A percentile compares a stretch with the other conserved stretches of the same genome.
Evolutionary conservation across 2,329 filamentous ascomycete species (phyloP).

Genomic region (Penicillium crustosum): DNA sequence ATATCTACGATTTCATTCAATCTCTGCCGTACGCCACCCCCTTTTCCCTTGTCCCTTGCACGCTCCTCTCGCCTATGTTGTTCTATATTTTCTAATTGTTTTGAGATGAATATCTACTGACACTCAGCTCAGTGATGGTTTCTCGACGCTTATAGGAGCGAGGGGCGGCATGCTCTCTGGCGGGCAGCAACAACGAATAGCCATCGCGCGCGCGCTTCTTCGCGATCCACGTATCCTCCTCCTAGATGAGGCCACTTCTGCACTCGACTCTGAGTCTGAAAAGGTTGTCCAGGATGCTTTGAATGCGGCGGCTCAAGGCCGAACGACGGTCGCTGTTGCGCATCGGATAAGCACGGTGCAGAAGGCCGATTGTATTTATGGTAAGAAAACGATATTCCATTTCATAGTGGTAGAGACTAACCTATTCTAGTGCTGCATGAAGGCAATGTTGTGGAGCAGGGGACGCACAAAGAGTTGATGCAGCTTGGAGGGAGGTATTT

Average conservation of each 20-base stretch:
- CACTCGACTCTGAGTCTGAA: neutral
- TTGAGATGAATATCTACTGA: constrained; percentile 68
- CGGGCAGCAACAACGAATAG: constrained; percentile 91
- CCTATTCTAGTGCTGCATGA: constrained; percentile 55
- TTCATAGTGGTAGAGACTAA: neutral
- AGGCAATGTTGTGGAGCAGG: neutral
- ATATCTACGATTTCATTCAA: constrained; percentile 45
- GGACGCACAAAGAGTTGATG: neutral
- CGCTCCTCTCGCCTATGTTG: too few relatives aligned
- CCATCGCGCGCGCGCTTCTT: constrained; percentile 85
- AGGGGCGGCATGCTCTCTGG: constrained; percentile 84
- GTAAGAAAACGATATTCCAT: neutral
- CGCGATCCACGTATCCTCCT: constrained; percentile 83
- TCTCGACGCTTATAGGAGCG: constrained; percentile 79
- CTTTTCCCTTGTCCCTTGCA: too few relatives aligned
- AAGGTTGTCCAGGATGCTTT: neutral
- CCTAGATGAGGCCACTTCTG: constrained; percentile 71
- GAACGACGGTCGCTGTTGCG: constrained; percentile 62
- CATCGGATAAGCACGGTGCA: constrained; percentile 66
- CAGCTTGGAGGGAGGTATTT: neutral
- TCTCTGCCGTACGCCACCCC: neutral
- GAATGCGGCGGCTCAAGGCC: neutral
- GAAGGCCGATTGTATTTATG: neutral
- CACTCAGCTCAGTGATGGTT: constrained; percentile 82
- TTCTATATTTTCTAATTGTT: neutral